Evolutionary conservation across 2,329 filamentous ascomycete species (phyloP).

Genomic region (Phaeoacremonium minimum): DNA sequence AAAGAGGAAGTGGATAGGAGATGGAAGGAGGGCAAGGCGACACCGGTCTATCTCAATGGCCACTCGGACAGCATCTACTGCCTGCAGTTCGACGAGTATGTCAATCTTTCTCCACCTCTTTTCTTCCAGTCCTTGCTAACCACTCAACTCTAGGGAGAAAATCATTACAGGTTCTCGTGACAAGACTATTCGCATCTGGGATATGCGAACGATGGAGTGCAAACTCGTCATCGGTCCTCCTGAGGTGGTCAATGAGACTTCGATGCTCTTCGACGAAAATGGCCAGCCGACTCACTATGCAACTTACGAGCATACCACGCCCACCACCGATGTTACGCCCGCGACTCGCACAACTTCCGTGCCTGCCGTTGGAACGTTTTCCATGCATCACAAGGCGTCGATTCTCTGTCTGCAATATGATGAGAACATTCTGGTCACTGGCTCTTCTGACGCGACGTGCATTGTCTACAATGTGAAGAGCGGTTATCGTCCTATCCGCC

Average conservation of each 20-base stretch:
- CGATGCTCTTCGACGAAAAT: conserved; percentile 47
- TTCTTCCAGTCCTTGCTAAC: background rate
- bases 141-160: conserved; percentile 58
- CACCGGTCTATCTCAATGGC: conserved; percentile 83
- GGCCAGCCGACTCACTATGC: conserved; percentile 52
- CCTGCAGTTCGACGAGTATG: conserved; percentile 93
- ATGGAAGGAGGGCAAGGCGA: conserved; percentile 76
- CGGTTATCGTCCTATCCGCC: conserved; percentile 74
- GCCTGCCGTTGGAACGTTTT: conserved; percentile 53
- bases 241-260: conserved; percentile 50
- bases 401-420: conserved; percentile 96
- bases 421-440: conserved; percentile 86
- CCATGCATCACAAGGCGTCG: conserved; percentile 78
- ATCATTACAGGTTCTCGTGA: conserved; percentile 96
- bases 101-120: conserved; percentile 9
- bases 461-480: conserved; percentile 84
- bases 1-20: conserved; percentile 70
- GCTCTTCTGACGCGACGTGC: conserved; percentile 86
- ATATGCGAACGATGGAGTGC: conserved; percentile 84
- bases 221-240: conserved; percentile 80
- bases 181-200: conserved; percentile 93
- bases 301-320: conserved; percentile 32
- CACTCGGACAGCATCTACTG: conserved; percentile 97
- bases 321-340: conserved; percentile 6
- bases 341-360: conserved; percentile 36